Percentiles rank a stretch among this genome's conserved stretches.
These are phyloP conservation scores for Pachyrhizus erosus DNA, from an alignment of 306 rosid genomes.

Conservation along the genomic window DNA sequence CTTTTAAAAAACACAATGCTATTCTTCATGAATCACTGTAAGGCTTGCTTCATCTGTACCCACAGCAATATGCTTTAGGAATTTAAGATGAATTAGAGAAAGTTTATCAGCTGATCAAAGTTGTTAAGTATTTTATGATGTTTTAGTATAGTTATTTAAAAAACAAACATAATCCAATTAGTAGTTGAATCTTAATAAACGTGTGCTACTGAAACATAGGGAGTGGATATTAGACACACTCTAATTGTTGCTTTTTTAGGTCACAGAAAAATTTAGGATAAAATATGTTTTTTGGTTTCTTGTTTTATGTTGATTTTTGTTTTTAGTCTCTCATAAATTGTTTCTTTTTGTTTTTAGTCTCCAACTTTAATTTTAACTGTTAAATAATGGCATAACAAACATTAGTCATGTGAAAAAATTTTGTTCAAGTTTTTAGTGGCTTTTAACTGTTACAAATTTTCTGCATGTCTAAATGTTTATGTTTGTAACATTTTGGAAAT, in stretches of 20 bases:
- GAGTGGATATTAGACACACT: neutral
- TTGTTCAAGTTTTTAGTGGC: too few relatives aligned
- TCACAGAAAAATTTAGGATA: too few relatives aligned
- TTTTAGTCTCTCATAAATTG: too few relatives aligned
- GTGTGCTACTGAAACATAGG: neutral
- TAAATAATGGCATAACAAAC: too few relatives aligned
- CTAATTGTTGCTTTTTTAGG: neutral
- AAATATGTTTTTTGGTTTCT: too few relatives aligned
- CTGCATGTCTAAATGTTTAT: too few relatives aligned
- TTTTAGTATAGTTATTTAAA: neutral
- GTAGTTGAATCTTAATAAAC: neutral
- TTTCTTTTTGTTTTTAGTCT: too few relatives aligned
- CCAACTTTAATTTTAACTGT: too few relatives aligned
- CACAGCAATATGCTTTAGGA: neutral
- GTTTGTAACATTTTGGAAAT: too few relatives aligned
- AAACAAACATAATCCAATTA: neutral
- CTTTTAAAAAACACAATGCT: neutral
- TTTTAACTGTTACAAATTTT: too few relatives aligned
- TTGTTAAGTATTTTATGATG: constrained; percentile 1
- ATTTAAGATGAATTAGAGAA: neutral
- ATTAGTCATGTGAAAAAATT: too few relatives aligned
- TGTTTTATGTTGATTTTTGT: too few relatives aligned
- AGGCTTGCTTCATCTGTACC: constrained; percentile 12
- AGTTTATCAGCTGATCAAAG: neutral
- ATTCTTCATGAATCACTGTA: neutral